Evolutionary conservation across 176 grass and related monocot species (phyloP), one percentile per base, ranked within the genome.

Genomic region (Phoenix dactylifera): DNA sequence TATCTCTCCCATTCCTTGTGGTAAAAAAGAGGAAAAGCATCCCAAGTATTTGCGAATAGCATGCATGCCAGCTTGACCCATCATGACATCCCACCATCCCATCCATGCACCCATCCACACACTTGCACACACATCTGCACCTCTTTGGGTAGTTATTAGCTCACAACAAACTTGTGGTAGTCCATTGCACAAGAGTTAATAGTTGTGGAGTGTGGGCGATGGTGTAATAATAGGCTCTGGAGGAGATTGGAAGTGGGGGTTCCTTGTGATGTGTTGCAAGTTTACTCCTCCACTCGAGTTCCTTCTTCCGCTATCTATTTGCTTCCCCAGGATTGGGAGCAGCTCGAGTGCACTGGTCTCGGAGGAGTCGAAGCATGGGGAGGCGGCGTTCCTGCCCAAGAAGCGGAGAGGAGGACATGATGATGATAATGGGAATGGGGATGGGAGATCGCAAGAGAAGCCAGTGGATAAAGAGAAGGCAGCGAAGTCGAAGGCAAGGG

Each of bases 51-150:
- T 56, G 17, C 23, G 55, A 54, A 22, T 51, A 51, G 19, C 54
- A 50, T 69, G 54, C 67, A 69, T 69, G 66, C 67, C 67, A 69
- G 28, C 22, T 19, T 67, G 64, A 53, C 25, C 64, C 67, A 69
- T 58, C 54, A 69, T 69, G 28, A 56, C 54, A 58, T 69, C 54
- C 55, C 20, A 68, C 28, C 54, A 48, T 19, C 54, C 20, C 60
- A 69, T 58, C 66, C 67, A 69, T 32, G n/a, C 29, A 49, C 28
- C 12, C 66, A 69, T 16, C 18, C 29, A 30, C 53, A 49, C 18
- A 23, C 53, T 22, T 7, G 18, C 64, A 15, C 50, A 23, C 52
- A 6, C 52, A 19, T 39, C 26, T 44, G 35, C 35, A 44, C 35
- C 35, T 44, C 35, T 44, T 44, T 44, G 9, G 7, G 35, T 22